These are phyloP conservation scores for Halenospora varia DNA, from an alignment of 495 filamentous ascomycete species.

Conservation along the genomic window DNA sequence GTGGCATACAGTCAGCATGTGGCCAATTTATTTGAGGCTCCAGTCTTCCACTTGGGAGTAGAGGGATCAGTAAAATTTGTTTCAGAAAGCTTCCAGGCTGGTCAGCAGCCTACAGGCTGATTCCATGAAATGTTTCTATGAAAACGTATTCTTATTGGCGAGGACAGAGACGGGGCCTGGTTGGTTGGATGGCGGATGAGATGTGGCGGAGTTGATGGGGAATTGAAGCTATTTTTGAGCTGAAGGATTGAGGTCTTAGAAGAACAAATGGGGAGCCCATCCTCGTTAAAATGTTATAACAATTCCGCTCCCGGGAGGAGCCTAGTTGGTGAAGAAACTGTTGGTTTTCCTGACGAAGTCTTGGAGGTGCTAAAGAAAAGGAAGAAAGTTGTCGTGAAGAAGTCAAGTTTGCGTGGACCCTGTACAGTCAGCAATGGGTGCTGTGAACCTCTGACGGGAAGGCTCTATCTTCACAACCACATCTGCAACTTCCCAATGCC, in stretches of 20 bases:
- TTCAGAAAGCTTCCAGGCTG: background rate
- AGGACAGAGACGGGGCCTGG: background rate
- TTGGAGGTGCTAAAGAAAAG: too few species aligned
- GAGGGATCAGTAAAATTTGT: too few species aligned
- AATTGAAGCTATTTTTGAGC: background rate
- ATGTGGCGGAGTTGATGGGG: background rate
- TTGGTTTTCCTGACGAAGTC: too few species aligned
- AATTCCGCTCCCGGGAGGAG: too few species aligned
- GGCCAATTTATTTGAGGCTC: too few species aligned
- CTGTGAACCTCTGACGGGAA: background rate
- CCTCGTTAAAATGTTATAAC: background rate
- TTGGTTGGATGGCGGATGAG: background rate
- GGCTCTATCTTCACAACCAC: conserved; percentile 19
- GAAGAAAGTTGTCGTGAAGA: background rate
- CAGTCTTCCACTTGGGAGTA: too few species aligned
- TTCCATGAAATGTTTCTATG: background rate
- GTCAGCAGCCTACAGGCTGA: background rate
- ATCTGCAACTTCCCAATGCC: conserved; percentile 29
- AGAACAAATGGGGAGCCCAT: background rate
- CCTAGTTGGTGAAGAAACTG: too few species aligned
- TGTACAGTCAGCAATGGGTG: background rate
- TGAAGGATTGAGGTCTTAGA: background rate
- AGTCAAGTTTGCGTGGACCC: background rate
- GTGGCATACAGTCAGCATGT: too few species aligned
- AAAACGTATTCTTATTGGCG: background rate